phyloP scores from a whole-genome alignment of 2,329 filamentous ascomycete genomes.

The Fusarium scirpi region DNA sequence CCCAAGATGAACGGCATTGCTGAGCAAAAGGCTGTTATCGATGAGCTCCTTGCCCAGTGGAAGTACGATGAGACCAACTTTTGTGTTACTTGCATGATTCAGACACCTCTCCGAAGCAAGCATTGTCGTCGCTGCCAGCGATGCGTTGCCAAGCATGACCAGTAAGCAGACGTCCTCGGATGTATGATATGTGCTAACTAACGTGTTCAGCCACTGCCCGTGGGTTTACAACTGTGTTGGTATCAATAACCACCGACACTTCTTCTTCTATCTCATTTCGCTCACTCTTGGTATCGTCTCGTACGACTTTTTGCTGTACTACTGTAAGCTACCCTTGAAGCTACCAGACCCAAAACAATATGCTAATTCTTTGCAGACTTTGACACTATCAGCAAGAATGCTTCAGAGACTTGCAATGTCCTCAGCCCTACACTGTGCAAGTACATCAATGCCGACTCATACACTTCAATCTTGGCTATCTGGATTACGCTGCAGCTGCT shows the following conservation, averaged over 20 bases:
- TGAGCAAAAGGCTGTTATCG: slow-evolving; percentile 89
- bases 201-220: slow-evolving; percentile 81
- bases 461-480: slow-evolving; percentile 80
- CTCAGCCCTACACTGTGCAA: slow-evolving; percentile 81
- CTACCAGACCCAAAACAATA: not conserved
- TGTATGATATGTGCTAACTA: slow-evolving; percentile 41
- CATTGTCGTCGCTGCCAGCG: slow-evolving; percentile 92
- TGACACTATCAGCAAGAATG: slow-evolving; percentile 65
- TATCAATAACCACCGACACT: slow-evolving; percentile 95
- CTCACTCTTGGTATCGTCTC: slow-evolving; percentile 80
- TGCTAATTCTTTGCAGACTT: slow-evolving; percentile 66
- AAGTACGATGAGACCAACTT: slow-evolving; percentile 96
- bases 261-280: slow-evolving; percentile 87
- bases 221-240: slow-evolving; percentile 98
- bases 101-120: slow-evolving; percentile 92
- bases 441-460: slow-evolving; percentile 82
- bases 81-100: slow-evolving; percentile 93
- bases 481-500: slow-evolving; percentile 89
- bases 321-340: slow-evolving; percentile 66
- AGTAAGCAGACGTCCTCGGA: slow-evolving; percentile 68
- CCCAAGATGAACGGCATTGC: slow-evolving; percentile 90
- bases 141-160: slow-evolving; percentile 96
- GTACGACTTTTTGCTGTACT: slow-evolving; percentile 78
- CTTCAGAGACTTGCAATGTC: slow-evolving; percentile 74
- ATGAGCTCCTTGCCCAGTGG: slow-evolving; percentile 85